A percentile compares a stretch with the other conserved stretches of the same genome.
These are phyloP conservation scores for Aspergillus tubingensis DNA, from an alignment of 2,329 filamentous ascomycete species.

Conservation along the genomic window DNA sequence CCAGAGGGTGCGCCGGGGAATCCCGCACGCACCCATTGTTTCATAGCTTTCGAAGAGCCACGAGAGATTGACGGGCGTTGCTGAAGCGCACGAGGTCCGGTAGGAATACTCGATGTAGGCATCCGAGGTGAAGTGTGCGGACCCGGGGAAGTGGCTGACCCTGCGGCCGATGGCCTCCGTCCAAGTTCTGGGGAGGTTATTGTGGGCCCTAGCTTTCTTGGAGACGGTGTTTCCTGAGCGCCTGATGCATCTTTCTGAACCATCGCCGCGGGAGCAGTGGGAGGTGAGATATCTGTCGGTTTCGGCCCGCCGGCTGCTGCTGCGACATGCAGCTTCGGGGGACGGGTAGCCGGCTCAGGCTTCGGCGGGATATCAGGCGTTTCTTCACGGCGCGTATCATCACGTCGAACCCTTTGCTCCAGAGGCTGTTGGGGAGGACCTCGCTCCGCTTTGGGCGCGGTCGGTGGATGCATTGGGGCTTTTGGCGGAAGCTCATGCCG, in stretches of 20 bases:
- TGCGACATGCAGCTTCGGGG: slow-evolving; percentile 22
- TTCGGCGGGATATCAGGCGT: slow-evolving; percentile 24
- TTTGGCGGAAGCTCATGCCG: slow-evolving; percentile 23
- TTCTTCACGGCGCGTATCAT: slow-evolving; percentile 26
- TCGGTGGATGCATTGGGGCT: slow-evolving; percentile 41
- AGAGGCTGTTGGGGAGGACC: slow-evolving; percentile 25
- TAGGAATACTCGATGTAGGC: slow-evolving; percentile 41
- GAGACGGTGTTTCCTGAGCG: slow-evolving; percentile 23
- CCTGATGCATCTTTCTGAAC: slow-evolving; percentile 26
- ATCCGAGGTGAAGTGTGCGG: slow-evolving; percentile 41
- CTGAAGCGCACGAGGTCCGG: slow-evolving; percentile 45
- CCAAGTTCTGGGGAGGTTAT: slow-evolving; percentile 30
- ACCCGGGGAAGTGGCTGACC: slow-evolving; percentile 33
- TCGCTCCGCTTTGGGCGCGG: slow-evolving; percentile 48
- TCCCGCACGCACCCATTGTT: slow-evolving; percentile 43
- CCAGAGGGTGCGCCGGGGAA: slow-evolving; percentile 31
- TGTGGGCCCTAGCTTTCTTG: slow-evolving; percentile 22
- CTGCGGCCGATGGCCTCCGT: slow-evolving; percentile 27
- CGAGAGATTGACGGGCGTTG: slow-evolving; percentile 35
- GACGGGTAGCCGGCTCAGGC: slow-evolving; percentile 29
- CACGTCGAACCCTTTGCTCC: slow-evolving; percentile 30
- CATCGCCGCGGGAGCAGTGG: slow-evolving; percentile 42
- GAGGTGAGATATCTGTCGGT: slow-evolving; percentile 35
- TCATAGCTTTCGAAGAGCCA: slow-evolving; percentile 37
- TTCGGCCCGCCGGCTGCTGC: slow-evolving; percentile 21